phyloP scores from a whole-genome alignment of 2,329 filamentous ascomycete genomes.

The Xylariaceae sp. region DNA sequence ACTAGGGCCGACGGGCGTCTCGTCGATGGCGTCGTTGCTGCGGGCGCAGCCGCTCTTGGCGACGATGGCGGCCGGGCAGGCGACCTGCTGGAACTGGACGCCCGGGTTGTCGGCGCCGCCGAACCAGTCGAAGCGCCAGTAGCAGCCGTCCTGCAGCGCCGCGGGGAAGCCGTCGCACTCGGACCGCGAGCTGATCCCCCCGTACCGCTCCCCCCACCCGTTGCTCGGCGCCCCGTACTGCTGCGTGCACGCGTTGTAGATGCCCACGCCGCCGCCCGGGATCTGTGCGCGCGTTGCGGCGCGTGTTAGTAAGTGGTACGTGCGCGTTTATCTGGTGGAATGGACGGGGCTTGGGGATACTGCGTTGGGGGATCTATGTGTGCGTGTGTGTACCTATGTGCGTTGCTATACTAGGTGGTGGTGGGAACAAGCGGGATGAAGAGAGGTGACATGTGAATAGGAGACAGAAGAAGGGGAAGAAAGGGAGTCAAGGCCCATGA shows the following conservation, averaged over 20 bases:
- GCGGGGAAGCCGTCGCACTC: conserved; percentile 57
- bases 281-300: conserved; percentile 35
- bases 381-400: neutral
- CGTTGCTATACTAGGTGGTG: too few species aligned
- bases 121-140: conserved; percentile 69
- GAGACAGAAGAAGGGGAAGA: neutral
- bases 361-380: too few species aligned
- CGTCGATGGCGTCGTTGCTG: conserved; percentile 38
- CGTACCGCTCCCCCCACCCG: conserved; percentile 62
- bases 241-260: conserved; percentile 51
- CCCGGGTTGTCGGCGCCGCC: conserved; percentile 58
- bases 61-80: conserved; percentile 55
- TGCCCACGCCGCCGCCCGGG: conserved; percentile 56
- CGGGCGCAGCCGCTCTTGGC: conserved; percentile 41
- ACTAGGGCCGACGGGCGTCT: conserved; percentile 37
- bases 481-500: neutral
- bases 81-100: conserved; percentile 58
- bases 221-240: conserved; percentile 49
- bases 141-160: conserved; percentile 58
- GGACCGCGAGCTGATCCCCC: conserved; percentile 54
- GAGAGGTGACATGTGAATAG: neutral
- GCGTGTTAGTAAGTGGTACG: neutral
- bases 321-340: neutral
- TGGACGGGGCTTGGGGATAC: neutral
- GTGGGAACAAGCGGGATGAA: neutral